Evolutionary conservation across 2,329 filamentous ascomycete species (phyloP).

Genomic region (Ophiostoma piceae): DNA sequence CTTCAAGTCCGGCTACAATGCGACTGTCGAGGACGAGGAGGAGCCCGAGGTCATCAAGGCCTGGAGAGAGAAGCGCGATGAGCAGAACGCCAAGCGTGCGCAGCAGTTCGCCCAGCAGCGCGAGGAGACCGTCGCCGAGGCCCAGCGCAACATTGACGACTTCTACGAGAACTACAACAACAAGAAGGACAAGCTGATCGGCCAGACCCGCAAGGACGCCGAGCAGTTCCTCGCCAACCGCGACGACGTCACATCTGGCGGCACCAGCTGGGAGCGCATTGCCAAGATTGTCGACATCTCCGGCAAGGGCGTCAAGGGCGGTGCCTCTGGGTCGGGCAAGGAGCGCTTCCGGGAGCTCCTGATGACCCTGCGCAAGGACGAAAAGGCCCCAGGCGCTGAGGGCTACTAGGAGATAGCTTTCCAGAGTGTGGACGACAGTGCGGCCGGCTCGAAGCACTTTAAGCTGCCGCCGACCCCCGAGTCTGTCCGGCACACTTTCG

Average conservation of each 20-base stretch:
- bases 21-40: slow-evolving; percentile 61
- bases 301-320: slow-evolving; percentile 83
- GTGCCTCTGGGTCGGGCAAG: slow-evolving; percentile 86
- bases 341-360: slow-evolving; percentile 91
- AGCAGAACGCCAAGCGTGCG: slow-evolving; percentile 74
- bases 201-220: slow-evolving; percentile 83
- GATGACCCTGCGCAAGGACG: slow-evolving; percentile 82
- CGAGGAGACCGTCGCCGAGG: slow-evolving; percentile 78
- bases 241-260: slow-evolving; percentile 89
- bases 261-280: slow-evolving; percentile 98
- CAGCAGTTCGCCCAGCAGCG: slow-evolving; percentile 79
- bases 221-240: slow-evolving; percentile 84
- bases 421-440: slow-evolving; percentile 18
- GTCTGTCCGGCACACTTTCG: not conserved
- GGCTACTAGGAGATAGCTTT: slow-evolving; percentile 47
- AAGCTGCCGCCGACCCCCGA: slow-evolving; percentile 15
- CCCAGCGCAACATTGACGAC: slow-evolving; percentile 91
- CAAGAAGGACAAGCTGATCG: slow-evolving; percentile 90
- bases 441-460: slow-evolving; percentile 16
- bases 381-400: slow-evolving; percentile 68
- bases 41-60: slow-evolving; percentile 84
- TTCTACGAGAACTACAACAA: slow-evolving; percentile 99
- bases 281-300: slow-evolving; percentile 96
- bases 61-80: slow-evolving; percentile 88
- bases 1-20: slow-evolving; percentile 58